These are phyloP conservation scores for Mycosarcoma maydis DNA, from an alignment of 1,284 basidiomycete genomes.

Conservation along the genomic window DNA sequence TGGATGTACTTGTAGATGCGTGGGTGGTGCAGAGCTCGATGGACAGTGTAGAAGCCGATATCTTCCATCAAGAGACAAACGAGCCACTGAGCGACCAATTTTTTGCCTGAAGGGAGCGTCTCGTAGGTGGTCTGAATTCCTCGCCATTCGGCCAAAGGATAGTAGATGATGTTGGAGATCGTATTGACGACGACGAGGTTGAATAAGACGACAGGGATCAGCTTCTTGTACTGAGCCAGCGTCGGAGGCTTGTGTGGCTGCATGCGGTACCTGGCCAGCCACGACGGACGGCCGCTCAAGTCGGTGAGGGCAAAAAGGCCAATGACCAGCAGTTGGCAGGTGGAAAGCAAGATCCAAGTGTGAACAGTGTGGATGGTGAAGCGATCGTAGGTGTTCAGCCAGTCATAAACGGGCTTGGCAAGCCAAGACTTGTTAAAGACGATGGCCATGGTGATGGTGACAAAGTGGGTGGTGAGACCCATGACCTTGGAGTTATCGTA, in stretches of 20 bases:
- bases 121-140: constrained; percentile 9
- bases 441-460: constrained; percentile 11
- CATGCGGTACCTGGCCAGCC: constrained; percentile 5
- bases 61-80: constrained; percentile 5
- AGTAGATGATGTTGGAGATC: constrained; percentile 11
- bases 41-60: constrained; percentile 3
- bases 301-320: constrained; percentile 5
- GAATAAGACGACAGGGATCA: background rate
- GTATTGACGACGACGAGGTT: constrained; percentile 7
- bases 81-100: constrained; percentile 8
- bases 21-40: constrained; percentile 1
- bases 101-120: constrained; percentile 5
- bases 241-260: constrained; percentile 3
- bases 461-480: constrained; percentile 4
- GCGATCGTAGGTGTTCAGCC: constrained; percentile 7
- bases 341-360: constrained; percentile 2
- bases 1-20: constrained; percentile 1
- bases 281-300: constrained; percentile 2
- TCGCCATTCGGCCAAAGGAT: constrained; percentile 7
- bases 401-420: constrained; percentile 5
- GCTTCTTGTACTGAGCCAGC: constrained; percentile 7
- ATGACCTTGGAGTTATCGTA: constrained; percentile 9
- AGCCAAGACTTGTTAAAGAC: constrained; percentile 9
- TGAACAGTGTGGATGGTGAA: constrained; percentile 9
- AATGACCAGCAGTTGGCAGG: constrained; percentile 1